These are phyloP conservation scores for Fusarium mexicanum DNA, from an alignment of 2,329 filamentous ascomycete species.

Conservation along the genomic window DNA sequence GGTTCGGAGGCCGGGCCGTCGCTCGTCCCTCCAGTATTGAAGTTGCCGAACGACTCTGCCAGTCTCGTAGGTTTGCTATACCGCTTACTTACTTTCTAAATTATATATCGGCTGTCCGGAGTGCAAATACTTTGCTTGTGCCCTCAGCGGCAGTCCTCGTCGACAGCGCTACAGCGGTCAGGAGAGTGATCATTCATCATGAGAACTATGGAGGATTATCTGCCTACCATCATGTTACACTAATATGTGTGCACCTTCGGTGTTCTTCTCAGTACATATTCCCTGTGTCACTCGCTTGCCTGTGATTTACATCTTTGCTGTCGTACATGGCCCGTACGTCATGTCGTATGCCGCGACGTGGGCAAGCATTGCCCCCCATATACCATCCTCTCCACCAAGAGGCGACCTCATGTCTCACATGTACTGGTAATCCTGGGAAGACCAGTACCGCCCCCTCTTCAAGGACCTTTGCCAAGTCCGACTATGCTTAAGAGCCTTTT, in stretches of 20 bases:
- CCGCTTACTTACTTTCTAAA: fast-evolving
- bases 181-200: not conserved
- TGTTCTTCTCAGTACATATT: not conserved
- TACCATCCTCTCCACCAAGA: too few species aligned
- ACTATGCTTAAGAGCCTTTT: not conserved
- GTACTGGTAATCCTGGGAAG: not conserved
- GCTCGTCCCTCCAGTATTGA: not conserved
- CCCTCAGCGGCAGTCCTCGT: fast-evolving
- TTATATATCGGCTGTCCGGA: too few species aligned
- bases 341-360: not conserved
- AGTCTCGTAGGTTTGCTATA: fast-evolving
- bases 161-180: fast-evolving
- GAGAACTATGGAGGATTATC: not conserved
- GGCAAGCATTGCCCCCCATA: too few species aligned
- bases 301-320: not conserved
- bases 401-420: not conserved
- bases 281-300: not conserved
- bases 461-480: not conserved
- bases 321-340: not conserved
- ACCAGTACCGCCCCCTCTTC: fast-evolving
- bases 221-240: not conserved
- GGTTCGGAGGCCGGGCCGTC: not conserved
- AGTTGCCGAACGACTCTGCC: not conserved
- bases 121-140: too few species aligned
- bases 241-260: not conserved